Percentiles rank a stretch among this genome's conserved stretches.
phyloP scores from a whole-genome alignment of 805 yeast genomes.

The Clavispora asparagi region DNA sequence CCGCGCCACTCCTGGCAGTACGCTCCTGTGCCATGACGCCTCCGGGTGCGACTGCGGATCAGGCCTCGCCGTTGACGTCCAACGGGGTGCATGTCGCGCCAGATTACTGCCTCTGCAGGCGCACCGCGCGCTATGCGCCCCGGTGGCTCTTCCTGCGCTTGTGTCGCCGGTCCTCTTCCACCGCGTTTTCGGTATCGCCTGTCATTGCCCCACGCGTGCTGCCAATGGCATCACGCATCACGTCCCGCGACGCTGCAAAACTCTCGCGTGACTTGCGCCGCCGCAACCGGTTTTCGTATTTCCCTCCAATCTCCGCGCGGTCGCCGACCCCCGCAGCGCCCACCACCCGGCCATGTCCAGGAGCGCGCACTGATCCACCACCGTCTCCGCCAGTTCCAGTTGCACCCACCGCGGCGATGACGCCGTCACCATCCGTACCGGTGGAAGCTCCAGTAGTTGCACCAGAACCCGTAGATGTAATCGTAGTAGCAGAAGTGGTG shows the following conservation, averaged over 20 bases:
- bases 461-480: no score
- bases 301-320: constrained; percentile 10
- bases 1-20: no score
- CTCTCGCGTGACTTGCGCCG: constrained; percentile 9
- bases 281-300: constrained; percentile 15
- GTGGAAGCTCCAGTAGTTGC: neutral
- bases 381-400: no score
- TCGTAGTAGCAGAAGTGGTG: no score
- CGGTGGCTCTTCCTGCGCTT: constrained; percentile 6
- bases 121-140: neutral
- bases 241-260: neutral
- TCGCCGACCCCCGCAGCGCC: neutral
- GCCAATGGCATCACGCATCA: neutral
- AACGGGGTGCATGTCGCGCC: neutral
- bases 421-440: neutral
- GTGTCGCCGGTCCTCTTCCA: constrained; percentile 3
- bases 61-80: neutral
- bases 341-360: neutral
- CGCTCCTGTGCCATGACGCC: no score
- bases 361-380: neutral
- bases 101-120: neutral
- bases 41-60: no score
- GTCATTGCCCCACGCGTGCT: neutral
- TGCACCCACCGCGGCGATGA: neutral
- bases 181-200: neutral